phyloP scores from a whole-genome alignment of 345 rosid species.

The Pistacia integerrima region DNA sequence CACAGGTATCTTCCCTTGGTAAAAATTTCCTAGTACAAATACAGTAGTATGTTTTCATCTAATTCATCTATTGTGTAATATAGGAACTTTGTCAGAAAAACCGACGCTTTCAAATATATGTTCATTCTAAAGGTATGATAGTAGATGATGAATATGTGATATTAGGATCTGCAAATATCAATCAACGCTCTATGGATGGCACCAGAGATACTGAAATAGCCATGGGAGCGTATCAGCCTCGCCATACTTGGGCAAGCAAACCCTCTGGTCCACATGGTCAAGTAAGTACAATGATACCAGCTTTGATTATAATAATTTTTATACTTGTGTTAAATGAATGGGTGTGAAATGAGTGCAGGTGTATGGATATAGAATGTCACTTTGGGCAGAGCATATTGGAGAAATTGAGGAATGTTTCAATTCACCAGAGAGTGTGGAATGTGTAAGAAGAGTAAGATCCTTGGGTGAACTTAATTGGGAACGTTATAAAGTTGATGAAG shows the following conservation, averaged over 20 bases:
- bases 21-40: no score
- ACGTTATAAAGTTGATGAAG: constrained; percentile 56
- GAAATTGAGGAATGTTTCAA: constrained; percentile 62
- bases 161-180: constrained; percentile 85
- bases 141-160: constrained; percentile 84
- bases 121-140: constrained; percentile 90
- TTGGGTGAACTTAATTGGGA: constrained; percentile 66
- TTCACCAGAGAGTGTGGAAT: constrained; percentile 70
- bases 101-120: constrained; percentile 79
- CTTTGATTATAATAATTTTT: neutral
- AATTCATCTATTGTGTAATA: constrained; percentile 6
- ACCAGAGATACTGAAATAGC: constrained; percentile 91
- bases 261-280: constrained; percentile 59
- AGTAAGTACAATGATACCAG: constrained; percentile 35
- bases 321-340: neutral
- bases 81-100: constrained; percentile 64
- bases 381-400: constrained; percentile 87
- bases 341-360: constrained; percentile 35
- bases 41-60: neutral
- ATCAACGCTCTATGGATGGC: constrained; percentile 85
- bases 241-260: constrained; percentile 54
- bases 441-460: constrained; percentile 59
- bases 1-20: constrained; percentile 40
- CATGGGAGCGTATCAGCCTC: constrained; percentile 86
- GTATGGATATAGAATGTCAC: constrained; percentile 79